Conservation (phyloP, 306 rosid species). For the Senna tora region DNA sequence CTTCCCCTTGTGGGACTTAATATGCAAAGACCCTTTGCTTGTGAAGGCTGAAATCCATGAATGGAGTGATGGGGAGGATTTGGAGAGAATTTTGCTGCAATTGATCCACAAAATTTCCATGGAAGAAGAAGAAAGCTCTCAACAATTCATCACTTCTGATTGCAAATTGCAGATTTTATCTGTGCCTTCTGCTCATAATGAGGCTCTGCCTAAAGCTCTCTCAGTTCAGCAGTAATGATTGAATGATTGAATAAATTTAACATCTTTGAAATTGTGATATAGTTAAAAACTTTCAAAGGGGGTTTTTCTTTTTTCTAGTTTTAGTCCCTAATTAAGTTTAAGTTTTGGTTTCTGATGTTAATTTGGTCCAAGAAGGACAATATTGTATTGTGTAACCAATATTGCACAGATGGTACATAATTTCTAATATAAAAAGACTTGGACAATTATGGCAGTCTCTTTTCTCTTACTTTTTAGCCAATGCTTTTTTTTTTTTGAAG, state of each 20-base stretch:
- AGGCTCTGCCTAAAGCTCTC: constrained; percentile 50
- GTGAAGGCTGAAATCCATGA: constrained; percentile 61
- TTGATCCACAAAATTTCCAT: constrained; percentile 46
- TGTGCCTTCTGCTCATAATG: constrained; percentile 43
- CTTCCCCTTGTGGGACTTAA: constrained; percentile 61
- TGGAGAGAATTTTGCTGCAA: constrained; percentile 37
- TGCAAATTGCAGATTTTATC: constrained; percentile 50
- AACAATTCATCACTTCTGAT: constrained; percentile 41
- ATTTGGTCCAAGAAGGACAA: constrained; percentile 12
- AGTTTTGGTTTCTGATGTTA: neutral
- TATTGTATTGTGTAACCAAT: neutral
- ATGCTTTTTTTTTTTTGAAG: neutral
- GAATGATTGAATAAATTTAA: neutral
- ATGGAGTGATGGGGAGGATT: constrained; percentile 64
- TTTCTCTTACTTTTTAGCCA: neutral
- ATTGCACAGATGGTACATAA: neutral
- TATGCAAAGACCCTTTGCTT: constrained; percentile 51
- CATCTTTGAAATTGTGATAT: neutral
- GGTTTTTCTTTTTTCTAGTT: neutral
- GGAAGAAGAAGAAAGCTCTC: constrained; percentile 44
- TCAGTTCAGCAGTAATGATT: constrained; percentile 41
- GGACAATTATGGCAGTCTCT: neutral
- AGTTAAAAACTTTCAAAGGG: neutral
- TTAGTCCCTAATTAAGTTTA: neutral
- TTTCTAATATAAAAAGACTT: neutral